These are phyloP conservation scores for Paecilomyces sp. DNA, from an alignment of 2,329 filamentous ascomycete genomes.

Conservation along the genomic window DNA sequence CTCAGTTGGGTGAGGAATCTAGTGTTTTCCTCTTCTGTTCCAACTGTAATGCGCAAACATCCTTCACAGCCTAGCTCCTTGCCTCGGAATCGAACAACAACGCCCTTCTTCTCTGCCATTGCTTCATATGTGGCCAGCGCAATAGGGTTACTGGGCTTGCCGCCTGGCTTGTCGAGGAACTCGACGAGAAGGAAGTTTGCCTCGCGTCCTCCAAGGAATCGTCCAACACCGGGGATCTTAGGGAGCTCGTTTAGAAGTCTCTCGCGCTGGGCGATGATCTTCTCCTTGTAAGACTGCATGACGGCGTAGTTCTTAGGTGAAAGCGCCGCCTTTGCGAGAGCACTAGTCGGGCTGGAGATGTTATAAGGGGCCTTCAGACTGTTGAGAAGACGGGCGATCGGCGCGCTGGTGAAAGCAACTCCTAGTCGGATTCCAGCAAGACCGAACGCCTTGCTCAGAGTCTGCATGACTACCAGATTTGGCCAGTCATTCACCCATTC, in stretches of 20 bases:
- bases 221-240: constrained; percentile 67
- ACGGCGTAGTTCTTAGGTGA: constrained; percentile 58
- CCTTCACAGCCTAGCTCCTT: constrained; percentile 86
- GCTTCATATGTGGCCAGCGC: constrained; percentile 76
- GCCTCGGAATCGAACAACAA: constrained; percentile 88
- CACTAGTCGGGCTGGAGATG: constrained; percentile 78
- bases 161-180: constrained; percentile 62
- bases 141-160: constrained; percentile 68
- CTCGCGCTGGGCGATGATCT: constrained; percentile 69
- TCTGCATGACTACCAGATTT: constrained; percentile 97
- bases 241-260: constrained; percentile 68
- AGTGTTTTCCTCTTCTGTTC: constrained; percentile 79
- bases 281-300: constrained; percentile 65
- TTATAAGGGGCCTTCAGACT: constrained; percentile 95
- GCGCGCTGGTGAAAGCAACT: constrained; percentile 68
- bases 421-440: constrained; percentile 89
- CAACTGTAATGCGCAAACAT: constrained; percentile 85
- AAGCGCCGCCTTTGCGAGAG: constrained; percentile 69
- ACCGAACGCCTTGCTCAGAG: constrained; percentile 94
- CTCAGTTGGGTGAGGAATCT: constrained; percentile 66
- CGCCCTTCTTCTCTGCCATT: constrained; percentile 77
- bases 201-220: constrained; percentile 69
- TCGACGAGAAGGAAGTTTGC: constrained; percentile 91
- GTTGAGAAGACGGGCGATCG: constrained; percentile 76
- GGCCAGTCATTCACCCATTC: constrained; percentile 90